Conservation (phyloP, 331 rosid genomes). For the Quercus lobata region DNA sequence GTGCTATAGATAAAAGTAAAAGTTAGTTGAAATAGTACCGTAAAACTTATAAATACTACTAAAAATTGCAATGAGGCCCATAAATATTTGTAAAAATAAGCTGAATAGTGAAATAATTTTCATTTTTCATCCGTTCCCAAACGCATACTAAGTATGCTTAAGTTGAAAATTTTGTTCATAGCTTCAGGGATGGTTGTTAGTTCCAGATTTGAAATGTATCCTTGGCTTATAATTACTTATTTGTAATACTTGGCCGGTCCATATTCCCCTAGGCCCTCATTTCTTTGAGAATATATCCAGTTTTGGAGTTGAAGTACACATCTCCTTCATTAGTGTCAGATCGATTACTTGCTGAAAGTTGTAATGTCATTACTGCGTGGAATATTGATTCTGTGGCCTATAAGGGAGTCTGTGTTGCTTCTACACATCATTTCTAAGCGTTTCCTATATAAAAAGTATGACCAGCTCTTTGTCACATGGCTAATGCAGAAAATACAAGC, state of each 20-base stretch:
- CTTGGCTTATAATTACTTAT: constrained; percentile 15
- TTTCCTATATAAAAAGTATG: constrained; percentile 79
- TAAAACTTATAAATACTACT: too few relatives aligned
- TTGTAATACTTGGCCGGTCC: constrained; percentile 52
- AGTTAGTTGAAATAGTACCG: too few relatives aligned
- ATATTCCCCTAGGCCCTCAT: constrained; percentile 88
- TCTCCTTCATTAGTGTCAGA: constrained; percentile 75
- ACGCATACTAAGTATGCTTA: too few relatives aligned
- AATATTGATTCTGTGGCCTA: constrained; percentile 73
- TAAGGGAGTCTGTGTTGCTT: constrained; percentile 77
- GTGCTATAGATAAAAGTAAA: too few relatives aligned
- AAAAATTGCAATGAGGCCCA: too few relatives aligned
- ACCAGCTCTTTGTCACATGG: constrained; percentile 84
- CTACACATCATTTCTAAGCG: constrained; percentile 64
- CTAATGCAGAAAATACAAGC: constrained; percentile 75
- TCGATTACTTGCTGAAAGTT: constrained; percentile 88
- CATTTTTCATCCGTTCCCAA: too few relatives aligned
- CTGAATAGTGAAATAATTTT: too few relatives aligned
- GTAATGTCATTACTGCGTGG: constrained; percentile 76
- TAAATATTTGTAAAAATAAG: too few relatives aligned
- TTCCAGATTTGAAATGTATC: constrained; percentile 8
- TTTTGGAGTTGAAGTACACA: constrained; percentile 96
- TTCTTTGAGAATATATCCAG: constrained; percentile 80
- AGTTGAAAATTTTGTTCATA: too few relatives aligned
- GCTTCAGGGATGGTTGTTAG: not conserved